Percentiles rank a stretch among this genome's conserved stretches.
Evolutionary conservation across 106 monocot species (phyloP).

Genomic region (Allium sativum): DNA sequence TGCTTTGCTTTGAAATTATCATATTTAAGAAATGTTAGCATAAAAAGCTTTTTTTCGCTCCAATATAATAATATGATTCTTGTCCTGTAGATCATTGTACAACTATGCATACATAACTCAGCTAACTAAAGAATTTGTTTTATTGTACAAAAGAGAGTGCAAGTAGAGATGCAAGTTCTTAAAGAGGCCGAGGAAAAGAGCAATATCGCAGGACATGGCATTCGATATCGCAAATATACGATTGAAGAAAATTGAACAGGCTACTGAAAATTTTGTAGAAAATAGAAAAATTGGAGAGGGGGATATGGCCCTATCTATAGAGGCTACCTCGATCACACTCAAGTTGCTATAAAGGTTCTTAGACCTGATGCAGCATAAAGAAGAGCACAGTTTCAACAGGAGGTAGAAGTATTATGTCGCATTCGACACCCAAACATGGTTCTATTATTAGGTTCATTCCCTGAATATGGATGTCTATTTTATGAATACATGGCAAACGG

Average conservation of each 20-base stretch:
- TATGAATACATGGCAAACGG: slow-evolving; percentile 32
- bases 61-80: too few relatives aligned
- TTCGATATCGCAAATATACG: slow-evolving; percentile 62
- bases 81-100: too few relatives aligned
- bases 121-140: too few relatives aligned
- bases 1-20: too few relatives aligned
- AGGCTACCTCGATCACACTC: slow-evolving; percentile 62
- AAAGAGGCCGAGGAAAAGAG: slow-evolving; percentile 59
- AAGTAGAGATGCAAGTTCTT: slow-evolving; percentile 48
- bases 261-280: slow-evolving; percentile 25
- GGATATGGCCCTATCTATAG: not conserved
- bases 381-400: slow-evolving; percentile 73
- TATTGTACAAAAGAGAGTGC: slow-evolving; percentile 30
- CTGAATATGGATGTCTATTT: slow-evolving; percentile 20
- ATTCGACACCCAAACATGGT: slow-evolving; percentile 28
- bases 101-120: too few relatives aligned
- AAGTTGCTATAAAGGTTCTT: slow-evolving; percentile 74
- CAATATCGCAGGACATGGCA: slow-evolving; percentile 33
- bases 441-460: slow-evolving; percentile 22
- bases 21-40: too few relatives aligned
- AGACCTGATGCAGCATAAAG: slow-evolving; percentile 15
- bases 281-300: too few relatives aligned
- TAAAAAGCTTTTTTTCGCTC: too few relatives aligned
- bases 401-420: slow-evolving; percentile 25
- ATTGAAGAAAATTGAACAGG: slow-evolving; percentile 60